Percentiles rank a stretch among this genome's conserved stretches.
Evolutionary conservation across 202 grass and related monocot genomes (phyloP).

Genomic region (Elaeis oleifera): DNA sequence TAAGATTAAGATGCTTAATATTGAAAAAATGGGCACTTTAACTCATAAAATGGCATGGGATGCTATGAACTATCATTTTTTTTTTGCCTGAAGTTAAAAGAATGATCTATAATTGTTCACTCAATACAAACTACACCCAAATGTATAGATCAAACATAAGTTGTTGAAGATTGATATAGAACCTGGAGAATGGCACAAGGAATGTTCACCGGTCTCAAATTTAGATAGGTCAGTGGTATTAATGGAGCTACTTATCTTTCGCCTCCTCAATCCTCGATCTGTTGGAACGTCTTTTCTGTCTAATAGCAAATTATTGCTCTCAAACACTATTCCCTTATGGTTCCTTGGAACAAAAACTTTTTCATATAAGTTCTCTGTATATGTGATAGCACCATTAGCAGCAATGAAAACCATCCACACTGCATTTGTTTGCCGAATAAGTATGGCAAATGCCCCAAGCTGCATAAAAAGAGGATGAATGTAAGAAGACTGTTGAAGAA

Average conservation of each 20-base stretch:
- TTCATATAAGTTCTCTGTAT: constrained; percentile 28
- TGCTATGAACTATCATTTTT: too few relatives aligned
- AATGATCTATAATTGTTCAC: not conserved
- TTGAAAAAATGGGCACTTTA: too few relatives aligned
- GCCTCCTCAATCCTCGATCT: constrained; percentile 60
- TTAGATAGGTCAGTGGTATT: constrained; percentile 14
- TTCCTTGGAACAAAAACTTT: not conserved
- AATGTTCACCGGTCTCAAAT: constrained; percentile 27
- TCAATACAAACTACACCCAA: not conserved
- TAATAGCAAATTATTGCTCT: constrained; percentile 17
- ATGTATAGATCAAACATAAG: not conserved
- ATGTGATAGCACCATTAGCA: constrained; percentile 61
- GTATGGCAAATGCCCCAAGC: constrained; percentile 67
- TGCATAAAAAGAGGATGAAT: constrained; percentile 28
- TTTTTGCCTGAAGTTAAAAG: too few relatives aligned
- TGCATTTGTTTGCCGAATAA: constrained; percentile 90
- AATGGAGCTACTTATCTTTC: constrained; percentile 29
- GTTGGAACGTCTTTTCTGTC: constrained; percentile 17
- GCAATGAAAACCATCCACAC: constrained; percentile 84
- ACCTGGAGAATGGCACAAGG: constrained; percentile 16
- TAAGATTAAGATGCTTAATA: too few relatives aligned
- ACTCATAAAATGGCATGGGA: too few relatives aligned
- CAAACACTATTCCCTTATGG: constrained; percentile 25
- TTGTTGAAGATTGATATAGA: not conserved
- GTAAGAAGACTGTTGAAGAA: not conserved